These are phyloP conservation scores for Luzula sylvatica DNA, from an alignment of 176 grass and related monocot genomes.

Conservation along the genomic window DNA sequence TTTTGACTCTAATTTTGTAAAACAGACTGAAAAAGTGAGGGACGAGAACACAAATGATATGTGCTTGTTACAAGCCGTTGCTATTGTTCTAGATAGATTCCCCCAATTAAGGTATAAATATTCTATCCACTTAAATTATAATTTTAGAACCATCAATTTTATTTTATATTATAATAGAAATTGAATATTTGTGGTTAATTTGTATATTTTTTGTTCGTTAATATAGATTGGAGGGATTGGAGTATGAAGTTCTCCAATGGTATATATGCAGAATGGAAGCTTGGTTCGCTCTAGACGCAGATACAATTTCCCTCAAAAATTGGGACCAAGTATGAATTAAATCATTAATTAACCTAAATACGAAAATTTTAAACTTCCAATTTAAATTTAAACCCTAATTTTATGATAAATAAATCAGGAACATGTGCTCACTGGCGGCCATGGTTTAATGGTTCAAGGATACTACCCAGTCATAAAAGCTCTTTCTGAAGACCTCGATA, in stretches of 20 bases:
- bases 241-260: conserved; percentile 83
- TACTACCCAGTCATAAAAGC: conserved; percentile 87
- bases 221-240: conserved; percentile 55
- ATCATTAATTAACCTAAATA: conserved; percentile 10
- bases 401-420: conserved; percentile 32
- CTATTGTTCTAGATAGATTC: conserved; percentile 75
- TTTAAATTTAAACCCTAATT: no score
- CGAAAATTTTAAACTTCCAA: conserved; percentile 8
- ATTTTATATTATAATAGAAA: neutral
- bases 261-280: conserved; percentile 79
- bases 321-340: conserved; percentile 74
- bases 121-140: no score
- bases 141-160: no score
- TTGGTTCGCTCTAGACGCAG: conserved; percentile 94
- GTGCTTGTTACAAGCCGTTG: conserved; percentile 71
- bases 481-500: conserved; percentile 64
- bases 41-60: conserved; percentile 72
- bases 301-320: conserved; percentile 88
- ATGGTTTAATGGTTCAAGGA: conserved; percentile 98
- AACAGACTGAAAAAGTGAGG: conserved; percentile 54
- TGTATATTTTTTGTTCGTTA: conserved; percentile 3
- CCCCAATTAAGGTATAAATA: conserved; percentile 56
- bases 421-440: conserved; percentile 81
- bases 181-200: conserved; percentile 16
- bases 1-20: conserved; percentile 1